These are phyloP conservation scores for Senna siamea DNA, from an alignment of 306 rosid species.

Conservation along the genomic window DNA sequence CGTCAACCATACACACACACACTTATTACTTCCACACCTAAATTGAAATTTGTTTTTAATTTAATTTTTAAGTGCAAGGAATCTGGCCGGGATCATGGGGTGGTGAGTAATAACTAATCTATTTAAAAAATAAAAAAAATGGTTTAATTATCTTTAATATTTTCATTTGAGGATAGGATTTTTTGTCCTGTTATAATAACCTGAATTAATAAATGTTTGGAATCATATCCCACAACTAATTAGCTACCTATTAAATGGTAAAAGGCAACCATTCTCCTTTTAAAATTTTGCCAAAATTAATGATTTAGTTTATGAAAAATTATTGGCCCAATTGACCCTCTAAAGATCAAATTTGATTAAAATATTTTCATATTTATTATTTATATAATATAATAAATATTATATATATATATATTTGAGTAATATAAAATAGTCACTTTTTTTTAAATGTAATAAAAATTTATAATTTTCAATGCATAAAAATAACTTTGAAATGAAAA, in stretches of 20 bases:
- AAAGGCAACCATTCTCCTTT: constrained; percentile 1
- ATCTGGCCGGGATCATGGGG: constrained; percentile 22
- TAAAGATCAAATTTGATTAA: too few species aligned
- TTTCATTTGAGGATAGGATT: constrained; percentile 10
- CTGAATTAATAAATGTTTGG: constrained; percentile 2
- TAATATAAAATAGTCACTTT: too few species aligned
- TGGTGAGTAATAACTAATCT: neutral
- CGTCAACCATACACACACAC: constrained; percentile 34
- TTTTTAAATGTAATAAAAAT: too few species aligned
- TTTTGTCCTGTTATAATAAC: neutral
- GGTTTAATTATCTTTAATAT: constrained; percentile 12
- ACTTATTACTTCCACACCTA: neutral
- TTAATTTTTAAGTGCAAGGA: neutral
- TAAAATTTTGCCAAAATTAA: neutral
- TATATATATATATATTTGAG: too few species aligned
- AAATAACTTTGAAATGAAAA: too few species aligned
- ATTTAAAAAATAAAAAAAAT: neutral
- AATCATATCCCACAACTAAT: neutral
- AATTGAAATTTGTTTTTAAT: neutral
- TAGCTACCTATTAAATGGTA: constrained; percentile 10
- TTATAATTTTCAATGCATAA: too few species aligned
- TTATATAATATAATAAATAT: too few species aligned
- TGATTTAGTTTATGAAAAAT: too few species aligned
- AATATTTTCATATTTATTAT: too few species aligned
- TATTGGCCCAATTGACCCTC: too few species aligned